Evolutionary conservation across 2,329 filamentous ascomycete genomes (phyloP).

Genomic region (Sarocladiaceae sp.): DNA sequence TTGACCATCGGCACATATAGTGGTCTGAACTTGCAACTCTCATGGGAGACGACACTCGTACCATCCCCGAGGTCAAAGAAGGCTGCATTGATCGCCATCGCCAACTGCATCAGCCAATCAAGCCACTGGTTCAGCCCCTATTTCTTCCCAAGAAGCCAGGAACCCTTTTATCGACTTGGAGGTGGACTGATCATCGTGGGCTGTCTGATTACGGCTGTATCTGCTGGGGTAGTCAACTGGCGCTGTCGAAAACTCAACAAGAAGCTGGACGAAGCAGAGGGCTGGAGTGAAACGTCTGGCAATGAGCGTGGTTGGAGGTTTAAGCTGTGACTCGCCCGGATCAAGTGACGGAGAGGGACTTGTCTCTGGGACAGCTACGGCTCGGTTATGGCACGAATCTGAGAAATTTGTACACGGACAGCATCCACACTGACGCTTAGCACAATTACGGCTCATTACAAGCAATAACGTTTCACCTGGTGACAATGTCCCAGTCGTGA

Average conservation of each 20-base stretch:
- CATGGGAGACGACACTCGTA: constrained; percentile 34
- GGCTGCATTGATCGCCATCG: constrained; percentile 35
- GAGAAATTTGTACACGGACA: too few species aligned
- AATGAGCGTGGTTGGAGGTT: constrained; percentile 19
- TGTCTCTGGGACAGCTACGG: too few species aligned
- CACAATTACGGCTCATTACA: too few species aligned
- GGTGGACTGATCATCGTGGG: constrained; percentile 18
- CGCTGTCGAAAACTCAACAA: constrained; percentile 17
- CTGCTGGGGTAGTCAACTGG: constrained; percentile 17
- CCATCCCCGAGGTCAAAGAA: constrained; percentile 33
- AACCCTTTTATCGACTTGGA: constrained; percentile 21
- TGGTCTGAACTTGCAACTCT: constrained; percentile 33
- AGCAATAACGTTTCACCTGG: too few species aligned
- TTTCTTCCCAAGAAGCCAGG: constrained; percentile 24
- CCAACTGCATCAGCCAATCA: constrained; percentile 31
- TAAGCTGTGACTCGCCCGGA: too few species aligned
- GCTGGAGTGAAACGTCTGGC: constrained; percentile 17
- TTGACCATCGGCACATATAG: constrained; percentile 32
- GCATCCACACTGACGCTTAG: too few species aligned
- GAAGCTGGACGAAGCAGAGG: constrained; percentile 21
- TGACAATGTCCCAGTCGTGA: too few species aligned
- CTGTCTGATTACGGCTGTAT: constrained; percentile 15
- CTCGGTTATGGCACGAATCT: too few species aligned
- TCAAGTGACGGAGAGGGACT: too few species aligned
- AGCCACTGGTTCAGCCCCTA: constrained; percentile 36